Base-by-base conservation (phyloP, 208 protist species). In the Acanthamoeba culbertsoni region DNA sequence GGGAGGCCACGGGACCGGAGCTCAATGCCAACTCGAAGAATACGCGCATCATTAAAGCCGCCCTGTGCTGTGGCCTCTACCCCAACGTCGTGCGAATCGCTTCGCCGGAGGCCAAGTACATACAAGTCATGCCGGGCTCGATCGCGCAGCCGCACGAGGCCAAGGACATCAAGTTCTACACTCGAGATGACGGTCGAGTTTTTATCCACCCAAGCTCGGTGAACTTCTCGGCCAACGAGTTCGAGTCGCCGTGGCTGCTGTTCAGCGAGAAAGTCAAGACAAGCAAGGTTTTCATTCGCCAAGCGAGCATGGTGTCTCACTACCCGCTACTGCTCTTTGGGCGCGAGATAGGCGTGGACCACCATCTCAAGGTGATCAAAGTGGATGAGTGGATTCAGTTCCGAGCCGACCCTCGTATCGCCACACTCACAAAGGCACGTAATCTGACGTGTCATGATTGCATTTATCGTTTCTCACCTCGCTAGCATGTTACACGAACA, bases 231-330 rank as follows among this genome's bases (percentile, higher is more conserved):
- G 82, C 42, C 26, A 55, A 65, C 28, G 43, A 92, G 37, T 90
- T 91, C 26, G 62, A 75, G 4, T 43, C 33, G 45, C 93, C 57
- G 35, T 97, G 98, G 59, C 93, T 99, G 40, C 97, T 99, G 3
- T 99, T 98, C 96, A 95, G 98, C 82, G 98, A 99, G 79, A 99
- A 99, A 94, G 95, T 99, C 0, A 97, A 98, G 93, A 99, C 98
- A 1, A 98, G 97, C 10, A 95, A 94, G 63, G 97, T 98, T 1
- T 99, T 98, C 94, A 77, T 99, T 45, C 96, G 98, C 26, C 97
- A 99, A 82, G 96, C 98, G 26, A 98, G 97, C 5, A 96, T 98
- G 88, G 96, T 99, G 31, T 95, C 97, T 0, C 98, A 98, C 23
- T 96, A 98, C 71, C 97, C 98, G 55, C 94, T 99, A 31, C 97